These are phyloP conservation scores for Thermochaetoides thermophila DNA, from an alignment of 495 filamentous ascomycete genomes.

Conservation along the genomic window DNA sequence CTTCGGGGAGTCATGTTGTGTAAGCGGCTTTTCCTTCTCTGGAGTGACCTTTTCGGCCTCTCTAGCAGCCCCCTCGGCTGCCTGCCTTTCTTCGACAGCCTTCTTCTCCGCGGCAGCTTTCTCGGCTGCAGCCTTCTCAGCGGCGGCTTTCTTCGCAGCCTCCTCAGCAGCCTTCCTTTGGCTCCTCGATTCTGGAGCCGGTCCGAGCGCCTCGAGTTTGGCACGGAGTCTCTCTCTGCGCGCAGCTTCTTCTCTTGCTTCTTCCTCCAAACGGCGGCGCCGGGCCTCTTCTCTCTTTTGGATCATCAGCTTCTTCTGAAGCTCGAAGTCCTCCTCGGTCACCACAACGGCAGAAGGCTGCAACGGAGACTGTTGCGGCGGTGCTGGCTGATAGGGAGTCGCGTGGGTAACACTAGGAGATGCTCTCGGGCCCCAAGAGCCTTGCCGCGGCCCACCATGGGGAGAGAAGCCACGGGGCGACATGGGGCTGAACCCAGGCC, in stretches of 20 bases:
- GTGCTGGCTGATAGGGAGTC: conserved; percentile 24
- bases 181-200: conserved; percentile 47
- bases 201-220: conserved; percentile 67
- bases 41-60: no score
- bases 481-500: conserved; percentile 31
- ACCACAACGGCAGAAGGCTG: conserved; percentile 13
- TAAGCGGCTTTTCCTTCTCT: no score
- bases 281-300: conserved; percentile 62
- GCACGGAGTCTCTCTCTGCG: conserved; percentile 67
- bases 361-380: not conserved
- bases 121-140: conserved; percentile 16
- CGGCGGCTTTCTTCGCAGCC: conserved; percentile 22
- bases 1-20: no score
- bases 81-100: conserved; percentile 3
- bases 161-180: conserved; percentile 33
- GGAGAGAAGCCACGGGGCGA: conserved; percentile 25
- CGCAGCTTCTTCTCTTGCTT: conserved; percentile 65
- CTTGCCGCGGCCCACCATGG: conserved; percentile 17
- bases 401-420: conserved; percentile 35
- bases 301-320: conserved; percentile 76
- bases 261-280: conserved; percentile 65
- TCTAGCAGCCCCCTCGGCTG: no score
- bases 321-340: conserved; percentile 43
- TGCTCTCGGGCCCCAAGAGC: conserved; percentile 34
- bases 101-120: no score